These are phyloP conservation scores for Jacaranda copaia DNA, from an alignment of 257 asterid genomes.

Conservation along the genomic window DNA sequence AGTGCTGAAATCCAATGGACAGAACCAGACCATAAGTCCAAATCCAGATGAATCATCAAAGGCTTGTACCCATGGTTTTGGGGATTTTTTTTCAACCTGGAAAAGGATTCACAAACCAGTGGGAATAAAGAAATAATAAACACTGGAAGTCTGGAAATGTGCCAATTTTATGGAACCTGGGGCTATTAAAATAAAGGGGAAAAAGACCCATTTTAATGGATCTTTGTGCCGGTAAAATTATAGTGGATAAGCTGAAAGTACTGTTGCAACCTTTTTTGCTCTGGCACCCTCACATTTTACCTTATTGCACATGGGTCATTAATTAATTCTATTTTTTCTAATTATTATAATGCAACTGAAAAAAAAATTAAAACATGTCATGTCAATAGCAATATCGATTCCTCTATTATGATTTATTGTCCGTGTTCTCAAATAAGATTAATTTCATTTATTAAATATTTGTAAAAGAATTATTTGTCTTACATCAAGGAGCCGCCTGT, in stretches of 20 bases:
- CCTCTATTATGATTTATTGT: no score
- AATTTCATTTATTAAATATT: no score
- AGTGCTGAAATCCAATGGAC: conserved; percentile 32
- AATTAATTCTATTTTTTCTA: no score
- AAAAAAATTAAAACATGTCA: no score
- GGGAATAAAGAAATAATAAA: conserved; percentile 20
- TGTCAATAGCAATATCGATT: no score
- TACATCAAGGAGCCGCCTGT: no score
- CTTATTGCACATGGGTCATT: no score
- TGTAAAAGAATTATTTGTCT: no score
- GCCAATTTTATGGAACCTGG: conserved; percentile 2
- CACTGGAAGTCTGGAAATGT: neutral
- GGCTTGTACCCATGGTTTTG: conserved; percentile 45
- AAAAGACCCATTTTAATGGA: conserved; percentile 29
- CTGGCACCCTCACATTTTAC: no score
- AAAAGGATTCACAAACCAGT: conserved; percentile 41
- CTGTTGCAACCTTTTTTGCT: neutral
- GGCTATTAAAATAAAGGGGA: neutral
- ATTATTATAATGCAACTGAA: no score
- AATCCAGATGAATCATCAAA: conserved; percentile 19
- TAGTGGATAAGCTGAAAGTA: conserved; percentile 28
- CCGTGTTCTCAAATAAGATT: no score
- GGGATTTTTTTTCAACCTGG: conserved; percentile 13
- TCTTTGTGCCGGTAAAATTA: conserved; percentile 9
- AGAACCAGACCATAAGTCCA: neutral